phyloP scores from a whole-genome alignment of 345 rosid species.

The Lepidium didymum region DNA sequence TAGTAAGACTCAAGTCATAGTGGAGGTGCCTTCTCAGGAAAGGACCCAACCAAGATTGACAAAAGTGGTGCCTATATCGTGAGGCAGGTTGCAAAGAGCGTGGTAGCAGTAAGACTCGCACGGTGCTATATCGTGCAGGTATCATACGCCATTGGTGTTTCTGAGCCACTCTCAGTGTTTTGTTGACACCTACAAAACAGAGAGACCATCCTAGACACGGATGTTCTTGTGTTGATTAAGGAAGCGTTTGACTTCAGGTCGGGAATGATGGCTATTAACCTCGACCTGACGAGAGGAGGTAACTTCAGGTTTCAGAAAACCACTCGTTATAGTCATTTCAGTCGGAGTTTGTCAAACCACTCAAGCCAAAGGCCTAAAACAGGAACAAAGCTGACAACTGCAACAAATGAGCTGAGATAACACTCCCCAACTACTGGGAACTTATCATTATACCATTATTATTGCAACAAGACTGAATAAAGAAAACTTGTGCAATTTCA shows the following conservation, averaged over 20 bases:
- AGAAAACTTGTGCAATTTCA: not conserved
- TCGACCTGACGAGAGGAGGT: conserved; percentile 66
- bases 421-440: conserved; percentile 4
- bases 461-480: conserved; percentile 19
- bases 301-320: conserved; percentile 70
- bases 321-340: conserved; percentile 69
- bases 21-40: conserved; percentile 75
- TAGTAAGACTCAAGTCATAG: conserved; percentile 77
- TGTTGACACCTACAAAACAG: conserved; percentile 58
- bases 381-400: not conserved
- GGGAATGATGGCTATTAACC: conserved; percentile 74
- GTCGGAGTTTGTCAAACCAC: conserved; percentile 70
- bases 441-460: conserved; percentile 26
- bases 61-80: conserved; percentile 77
- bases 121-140: conserved; percentile 74
- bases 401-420: conserved; percentile 1
- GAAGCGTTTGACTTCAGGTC: conserved; percentile 69
- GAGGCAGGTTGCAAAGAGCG: conserved; percentile 76
- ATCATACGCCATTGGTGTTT: conserved; percentile 69
- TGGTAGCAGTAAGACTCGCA: conserved; percentile 68
- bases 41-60: conserved; percentile 76
- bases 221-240: conserved; percentile 47
- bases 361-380: conserved; percentile 50
- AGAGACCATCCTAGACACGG: conserved; percentile 50
- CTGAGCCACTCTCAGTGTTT: conserved; percentile 61